These are phyloP conservation scores for Trifolium subterraneum DNA, from an alignment of 306 rosid genomes.

Conservation along the genomic window DNA sequence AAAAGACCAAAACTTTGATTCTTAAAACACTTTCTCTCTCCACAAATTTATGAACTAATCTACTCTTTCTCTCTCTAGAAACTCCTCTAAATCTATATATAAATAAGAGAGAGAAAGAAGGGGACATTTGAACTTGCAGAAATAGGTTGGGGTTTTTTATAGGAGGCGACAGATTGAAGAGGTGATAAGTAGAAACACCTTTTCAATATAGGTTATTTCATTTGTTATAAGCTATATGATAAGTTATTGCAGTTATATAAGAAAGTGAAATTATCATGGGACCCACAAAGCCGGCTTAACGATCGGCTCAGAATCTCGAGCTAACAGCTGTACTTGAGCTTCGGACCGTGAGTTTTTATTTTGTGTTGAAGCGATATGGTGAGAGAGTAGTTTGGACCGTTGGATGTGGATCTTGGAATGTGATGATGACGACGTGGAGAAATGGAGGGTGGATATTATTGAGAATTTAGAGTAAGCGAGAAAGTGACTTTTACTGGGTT, in stretches of 20 bases:
- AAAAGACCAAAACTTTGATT: conserved; percentile 41
- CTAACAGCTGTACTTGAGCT: conserved; percentile 77
- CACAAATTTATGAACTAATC: conserved; percentile 51
- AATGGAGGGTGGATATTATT: conserved; percentile 16
- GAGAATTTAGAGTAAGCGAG: neutral
- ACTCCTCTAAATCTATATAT: conserved; percentile 40
- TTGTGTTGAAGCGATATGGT: neutral
- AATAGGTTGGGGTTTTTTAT: conserved; percentile 63
- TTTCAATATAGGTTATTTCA: conserved; percentile 21
- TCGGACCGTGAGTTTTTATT: conserved; percentile 14
- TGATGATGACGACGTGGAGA: neutral
- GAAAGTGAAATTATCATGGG: conserved; percentile 47
- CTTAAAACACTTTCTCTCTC: conserved; percentile 57
- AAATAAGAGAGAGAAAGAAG: conserved; percentile 33
- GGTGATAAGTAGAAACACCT: rapidly evolving
- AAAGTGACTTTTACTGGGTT: conserved; percentile 56
- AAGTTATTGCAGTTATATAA: rapidly evolving
- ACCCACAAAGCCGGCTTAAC: conserved; percentile 84
- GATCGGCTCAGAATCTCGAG: conserved; percentile 92
- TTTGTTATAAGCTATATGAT: neutral
- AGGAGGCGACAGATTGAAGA: conserved; percentile 59
- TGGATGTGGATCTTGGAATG: neutral
- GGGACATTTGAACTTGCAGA: conserved; percentile 67
- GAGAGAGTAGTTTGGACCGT: rapidly evolving
- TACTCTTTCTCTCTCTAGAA: conserved; percentile 54